Conservation (phyloP, 148 eudicot species). For the Rhododendron williamsianum region DNA sequence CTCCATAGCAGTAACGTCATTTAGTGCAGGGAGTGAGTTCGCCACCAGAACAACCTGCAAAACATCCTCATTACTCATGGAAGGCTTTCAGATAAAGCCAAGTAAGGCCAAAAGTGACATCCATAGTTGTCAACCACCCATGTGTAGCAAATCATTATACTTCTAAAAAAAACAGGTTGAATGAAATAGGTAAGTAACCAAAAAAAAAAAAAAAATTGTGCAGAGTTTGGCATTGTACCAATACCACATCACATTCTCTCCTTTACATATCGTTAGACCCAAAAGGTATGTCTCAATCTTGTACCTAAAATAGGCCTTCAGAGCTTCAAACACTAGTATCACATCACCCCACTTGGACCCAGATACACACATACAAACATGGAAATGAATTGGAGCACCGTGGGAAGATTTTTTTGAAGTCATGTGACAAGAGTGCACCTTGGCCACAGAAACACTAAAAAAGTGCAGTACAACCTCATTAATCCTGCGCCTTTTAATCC, state of each 20-base stretch:
- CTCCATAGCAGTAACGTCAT: constrained; percentile 94
- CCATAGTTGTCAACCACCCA: background rate
- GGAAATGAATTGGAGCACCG: background rate
- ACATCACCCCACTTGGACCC: background rate
- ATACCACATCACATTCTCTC: background rate
- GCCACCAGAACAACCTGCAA: constrained; percentile 93
- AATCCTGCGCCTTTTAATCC: background rate
- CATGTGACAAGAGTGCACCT: background rate
- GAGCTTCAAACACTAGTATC: background rate
- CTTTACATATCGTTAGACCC: background rate
- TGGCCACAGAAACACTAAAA: background rate
- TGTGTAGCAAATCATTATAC: background rate
- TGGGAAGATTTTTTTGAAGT: background rate
- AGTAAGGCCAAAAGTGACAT: background rate
- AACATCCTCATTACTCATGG: background rate
- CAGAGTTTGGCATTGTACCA: background rate
- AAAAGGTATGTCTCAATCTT: background rate
- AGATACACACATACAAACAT: background rate
- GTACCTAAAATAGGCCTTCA: background rate
- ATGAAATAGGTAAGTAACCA: background rate
- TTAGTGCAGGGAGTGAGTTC: constrained; percentile 92
- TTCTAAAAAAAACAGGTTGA: background rate
- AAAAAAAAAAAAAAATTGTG: background rate
- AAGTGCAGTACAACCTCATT: background rate
- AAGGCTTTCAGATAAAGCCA: background rate